Conservation (phyloP, 352 stramenopile genomes). For the Globisporangium alternatum region DNA sequence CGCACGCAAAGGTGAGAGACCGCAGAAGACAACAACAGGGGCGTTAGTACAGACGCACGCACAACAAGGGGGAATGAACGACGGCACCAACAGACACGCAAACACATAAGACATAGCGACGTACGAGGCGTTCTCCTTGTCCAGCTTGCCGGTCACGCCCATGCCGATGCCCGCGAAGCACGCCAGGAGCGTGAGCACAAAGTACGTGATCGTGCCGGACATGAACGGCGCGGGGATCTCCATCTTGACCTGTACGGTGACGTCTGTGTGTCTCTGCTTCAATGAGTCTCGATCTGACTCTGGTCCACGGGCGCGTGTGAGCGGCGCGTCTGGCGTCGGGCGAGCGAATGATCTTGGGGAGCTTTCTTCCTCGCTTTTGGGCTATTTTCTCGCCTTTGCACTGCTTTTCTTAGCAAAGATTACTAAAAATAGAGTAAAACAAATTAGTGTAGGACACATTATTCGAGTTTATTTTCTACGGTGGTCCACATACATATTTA, state of each 20-base stretch:
- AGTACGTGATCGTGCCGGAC: conserved; percentile 83
- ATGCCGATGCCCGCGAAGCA: conserved; percentile 74
- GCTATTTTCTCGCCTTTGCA: neutral
- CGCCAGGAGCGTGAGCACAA: conserved; percentile 82
- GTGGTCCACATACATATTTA: neutral
- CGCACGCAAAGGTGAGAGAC: neutral
- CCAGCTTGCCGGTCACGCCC: conserved; percentile 81
- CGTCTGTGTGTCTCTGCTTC: neutral
- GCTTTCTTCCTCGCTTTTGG: neutral
- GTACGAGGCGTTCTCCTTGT: conserved; percentile 83
- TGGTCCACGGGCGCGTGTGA: neutral
- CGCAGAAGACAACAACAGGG: neutral
- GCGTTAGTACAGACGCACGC: neutral
- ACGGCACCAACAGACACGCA: conserved; percentile 7
- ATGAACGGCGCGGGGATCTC: conserved; percentile 74
- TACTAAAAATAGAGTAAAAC: neutral
- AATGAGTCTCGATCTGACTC: neutral
- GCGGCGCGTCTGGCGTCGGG: too few species aligned
- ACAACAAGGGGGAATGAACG: neutral
- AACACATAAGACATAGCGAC: conserved; percentile 16
- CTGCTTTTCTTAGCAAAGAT: neutral
- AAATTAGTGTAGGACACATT: neutral
- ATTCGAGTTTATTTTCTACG: neutral
- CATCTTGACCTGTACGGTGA: conserved; percentile 28
- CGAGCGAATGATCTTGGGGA: neutral